A percentile compares a stretch with the other conserved stretches of the same genome.
These are phyloP conservation scores for Scutellaria barbata DNA, from an alignment of 257 asterid species.

Conservation along the genomic window DNA sequence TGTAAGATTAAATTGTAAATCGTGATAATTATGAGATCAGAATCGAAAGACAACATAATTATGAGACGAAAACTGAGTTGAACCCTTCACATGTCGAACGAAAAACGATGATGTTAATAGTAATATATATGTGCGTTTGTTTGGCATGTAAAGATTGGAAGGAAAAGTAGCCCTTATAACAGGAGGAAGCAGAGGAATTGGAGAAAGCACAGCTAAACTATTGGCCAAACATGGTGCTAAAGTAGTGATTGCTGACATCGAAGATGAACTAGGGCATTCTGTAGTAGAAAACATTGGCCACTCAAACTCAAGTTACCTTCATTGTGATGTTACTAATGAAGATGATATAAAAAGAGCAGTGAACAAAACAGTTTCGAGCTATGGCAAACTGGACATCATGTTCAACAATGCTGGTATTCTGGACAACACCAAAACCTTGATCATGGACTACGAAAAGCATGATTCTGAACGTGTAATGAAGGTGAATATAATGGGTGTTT, in stretches of 20 bases:
- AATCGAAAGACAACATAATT: too few species aligned
- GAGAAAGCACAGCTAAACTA: slow-evolving; percentile 52
- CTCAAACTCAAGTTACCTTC: slow-evolving; percentile 45
- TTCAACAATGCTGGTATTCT: slow-evolving; percentile 61
- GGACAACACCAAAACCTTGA: slow-evolving; percentile 34
- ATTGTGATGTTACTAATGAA: slow-evolving; percentile 62
- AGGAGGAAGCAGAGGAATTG: slow-evolving; percentile 72
- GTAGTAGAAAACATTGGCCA: slow-evolving; percentile 39
- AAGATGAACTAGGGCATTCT: slow-evolving; percentile 52
- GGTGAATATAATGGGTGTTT: slow-evolving; percentile 54
- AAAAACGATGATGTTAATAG: too few species aligned
- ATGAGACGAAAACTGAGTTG: too few species aligned
- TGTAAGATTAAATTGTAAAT: too few species aligned
- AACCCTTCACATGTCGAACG: too few species aligned
- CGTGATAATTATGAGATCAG: too few species aligned
- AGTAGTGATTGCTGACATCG: slow-evolving; percentile 58
- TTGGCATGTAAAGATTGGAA: slow-evolving; percentile 43
- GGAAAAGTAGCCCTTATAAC: slow-evolving; percentile 73
- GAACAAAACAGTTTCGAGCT: slow-evolving; percentile 41
- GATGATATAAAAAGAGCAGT: slow-evolving; percentile 48
- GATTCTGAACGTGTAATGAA: slow-evolving; percentile 56
- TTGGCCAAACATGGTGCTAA: slow-evolving; percentile 65
- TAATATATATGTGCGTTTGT: too few species aligned
- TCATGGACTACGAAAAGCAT: slow-evolving; percentile 32
- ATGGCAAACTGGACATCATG: slow-evolving; percentile 65